A percentile compares a stretch with the other conserved stretches of the same genome.
Evolutionary conservation across 1,284 basidiomycete species (phyloP).

Genomic region (Ustilago bromivora): DNA sequence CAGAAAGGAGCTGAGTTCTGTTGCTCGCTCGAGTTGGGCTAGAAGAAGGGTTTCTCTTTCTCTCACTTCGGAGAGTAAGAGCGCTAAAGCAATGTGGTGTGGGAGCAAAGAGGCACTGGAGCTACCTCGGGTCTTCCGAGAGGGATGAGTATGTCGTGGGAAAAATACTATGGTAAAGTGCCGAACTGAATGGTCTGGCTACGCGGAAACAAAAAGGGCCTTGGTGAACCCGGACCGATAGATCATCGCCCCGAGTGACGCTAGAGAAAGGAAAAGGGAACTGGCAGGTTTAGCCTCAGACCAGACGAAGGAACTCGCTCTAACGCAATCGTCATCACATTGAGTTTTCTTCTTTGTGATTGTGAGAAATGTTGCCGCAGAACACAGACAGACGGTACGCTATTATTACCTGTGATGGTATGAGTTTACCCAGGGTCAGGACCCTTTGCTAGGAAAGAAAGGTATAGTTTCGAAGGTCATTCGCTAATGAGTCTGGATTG

Average conservation of each 20-base stretch:
- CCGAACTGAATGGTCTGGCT: background rate
- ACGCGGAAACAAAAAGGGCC: background rate
- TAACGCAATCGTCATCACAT: background rate
- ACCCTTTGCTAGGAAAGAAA: background rate
- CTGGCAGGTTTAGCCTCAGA: background rate
- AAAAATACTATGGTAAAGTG: background rate
- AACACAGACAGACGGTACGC: background rate
- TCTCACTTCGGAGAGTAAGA: background rate
- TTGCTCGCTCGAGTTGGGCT: background rate
- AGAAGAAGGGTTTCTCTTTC: background rate
- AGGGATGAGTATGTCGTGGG: background rate
- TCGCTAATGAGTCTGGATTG: background rate
- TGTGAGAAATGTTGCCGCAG: background rate
- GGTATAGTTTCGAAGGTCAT: background rate
- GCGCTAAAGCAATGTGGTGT: slow-evolving; percentile 7
- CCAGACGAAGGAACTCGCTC: background rate
- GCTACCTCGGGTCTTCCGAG: slow-evolving; percentile 2
- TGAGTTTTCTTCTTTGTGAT: background rate
- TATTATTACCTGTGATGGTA: too few relatives aligned
- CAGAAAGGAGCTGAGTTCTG: background rate
- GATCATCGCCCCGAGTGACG: background rate
- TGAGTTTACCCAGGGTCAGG: background rate
- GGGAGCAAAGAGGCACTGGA: background rate
- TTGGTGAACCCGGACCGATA: background rate
- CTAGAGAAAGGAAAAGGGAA: background rate